Percentiles rank a stretch among this genome's conserved stretches.
phyloP scores from a whole-genome alignment of 139 green algal species.

The Micractinium sp. region DNA sequence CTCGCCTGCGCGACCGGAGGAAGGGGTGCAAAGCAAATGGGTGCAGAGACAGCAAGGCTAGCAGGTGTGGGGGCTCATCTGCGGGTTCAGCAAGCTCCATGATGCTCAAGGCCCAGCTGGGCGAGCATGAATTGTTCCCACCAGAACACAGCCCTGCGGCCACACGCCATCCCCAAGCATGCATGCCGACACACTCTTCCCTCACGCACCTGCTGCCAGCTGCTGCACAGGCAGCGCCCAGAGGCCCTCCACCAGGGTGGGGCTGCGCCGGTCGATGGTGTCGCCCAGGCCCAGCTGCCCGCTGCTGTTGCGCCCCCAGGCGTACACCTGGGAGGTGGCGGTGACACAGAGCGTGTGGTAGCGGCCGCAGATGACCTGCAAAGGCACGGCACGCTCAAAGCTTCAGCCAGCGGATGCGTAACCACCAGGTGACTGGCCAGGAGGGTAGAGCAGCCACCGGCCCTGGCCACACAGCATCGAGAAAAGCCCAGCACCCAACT shows the following conservation, averaged over 20 bases:
- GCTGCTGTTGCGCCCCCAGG: constrained; percentile 77
- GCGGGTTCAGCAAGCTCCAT: too few species aligned
- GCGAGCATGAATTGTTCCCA: not conserved
- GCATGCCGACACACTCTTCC: not conserved
- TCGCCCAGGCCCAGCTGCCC: constrained; percentile 87
- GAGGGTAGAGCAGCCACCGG: not conserved
- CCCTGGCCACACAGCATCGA: not conserved
- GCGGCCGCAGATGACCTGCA: constrained; percentile 77
- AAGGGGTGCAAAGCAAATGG: not conserved
- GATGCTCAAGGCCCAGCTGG: not conserved
- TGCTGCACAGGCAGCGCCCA: constrained; percentile 84
- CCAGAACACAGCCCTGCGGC: not conserved
- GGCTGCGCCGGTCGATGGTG: constrained; percentile 55
- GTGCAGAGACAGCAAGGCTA: not conserved
- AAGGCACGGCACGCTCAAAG: not conserved
- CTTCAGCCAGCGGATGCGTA: too few species aligned
- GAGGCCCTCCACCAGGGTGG: constrained; percentile 72
- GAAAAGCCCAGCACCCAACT: not conserved
- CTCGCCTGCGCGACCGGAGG: constrained; percentile 51
- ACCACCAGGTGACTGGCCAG: not conserved
- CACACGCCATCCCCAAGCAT: not conserved
- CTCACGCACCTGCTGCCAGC: constrained; percentile 70
- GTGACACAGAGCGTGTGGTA: constrained; percentile 88
- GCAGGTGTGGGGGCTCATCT: too few species aligned
- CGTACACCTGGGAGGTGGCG: constrained; percentile 81